Evolutionary conservation across 148 eudicot species (phyloP), one percentile per base, ranked within the genome.

Genomic region (Chenopodium album): DNA sequence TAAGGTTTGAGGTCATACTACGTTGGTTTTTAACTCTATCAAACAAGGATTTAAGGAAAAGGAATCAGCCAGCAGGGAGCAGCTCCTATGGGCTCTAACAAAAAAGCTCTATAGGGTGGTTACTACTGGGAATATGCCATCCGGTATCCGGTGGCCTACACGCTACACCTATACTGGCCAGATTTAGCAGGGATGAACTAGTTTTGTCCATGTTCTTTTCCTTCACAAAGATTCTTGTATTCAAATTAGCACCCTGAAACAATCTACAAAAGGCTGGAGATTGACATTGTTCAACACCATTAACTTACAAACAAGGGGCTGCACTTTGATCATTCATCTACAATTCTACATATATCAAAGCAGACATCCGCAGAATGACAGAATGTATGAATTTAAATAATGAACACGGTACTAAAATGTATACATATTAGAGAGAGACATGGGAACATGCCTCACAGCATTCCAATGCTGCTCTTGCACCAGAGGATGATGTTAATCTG

Each of bases 401-500:
- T 78, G 69, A 56, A 80, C 48, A 76, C 60, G 48, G 67, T 71
- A 80, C 63, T 32, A 59, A 69, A 60, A 76, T n/a, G 54, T 76
- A 9, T 84, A 23, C 47, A 56, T 13, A 80, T 64, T 34, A 63
- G 2, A 71, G 62, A 13, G 75, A 46, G 76, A 65, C 71, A 79
- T 73, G 8, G 73, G 50, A 68, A 62, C 26, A 56, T 59, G 80
- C 76, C 69, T 74, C 44, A 41, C 37, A 76, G 83, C 77, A 37
- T 71, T 76, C 26, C 71, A 59, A 54, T 32, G 80, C 78, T 34
- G 79, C 52, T 13, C 9, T 59, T 54, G 69, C 78, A 64, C 54
- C 52, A 34, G 2, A 70, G 63, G 54, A 52, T 66, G 37, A n/a
- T n/a, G 73, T 81, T 76, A 87, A 34, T 87, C 89, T 16, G 89